Evolutionary conservation across 2,329 filamentous ascomycete genomes (phyloP).

Genomic region (Claviceps purpurea): DNA sequence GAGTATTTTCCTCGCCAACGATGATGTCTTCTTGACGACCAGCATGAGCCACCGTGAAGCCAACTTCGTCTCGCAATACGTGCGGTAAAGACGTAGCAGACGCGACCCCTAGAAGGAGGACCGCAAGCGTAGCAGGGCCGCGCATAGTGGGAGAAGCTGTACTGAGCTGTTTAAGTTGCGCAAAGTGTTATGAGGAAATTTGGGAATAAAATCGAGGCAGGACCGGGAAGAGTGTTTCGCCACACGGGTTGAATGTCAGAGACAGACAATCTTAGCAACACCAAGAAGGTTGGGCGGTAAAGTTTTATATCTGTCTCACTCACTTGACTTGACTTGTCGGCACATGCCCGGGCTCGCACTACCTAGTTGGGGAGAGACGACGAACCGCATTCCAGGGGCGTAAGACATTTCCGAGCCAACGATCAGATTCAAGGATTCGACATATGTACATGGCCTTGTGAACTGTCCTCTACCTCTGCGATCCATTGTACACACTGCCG

Average conservation of each 20-base stretch:
- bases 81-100: slow-evolving; percentile 8
- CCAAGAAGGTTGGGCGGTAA: background rate
- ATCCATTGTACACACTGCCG: too few relatives aligned
- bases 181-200: background rate
- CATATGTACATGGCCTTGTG: too few relatives aligned
- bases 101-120: slow-evolving; percentile 10
- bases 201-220: background rate
- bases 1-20: slow-evolving; percentile 24
- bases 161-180: background rate
- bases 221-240: background rate
- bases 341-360: background rate
- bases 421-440: too few relatives aligned
- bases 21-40: slow-evolving; percentile 19
- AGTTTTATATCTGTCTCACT: background rate
- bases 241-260: background rate
- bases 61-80: slow-evolving; percentile 1
- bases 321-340: too few relatives aligned
- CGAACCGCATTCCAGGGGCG: background rate
- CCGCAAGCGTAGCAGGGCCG: slow-evolving; percentile 5
- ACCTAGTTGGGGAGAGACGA: background rate
- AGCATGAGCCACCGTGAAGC: slow-evolving; percentile 19
- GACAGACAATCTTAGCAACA: background rate
- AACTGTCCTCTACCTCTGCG: too few relatives aligned
- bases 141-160: slow-evolving; percentile 1
- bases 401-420: background rate